A percentile compares a stretch with the other conserved stretches of the same genome.
These are phyloP conservation scores for Glonium stellatum DNA, from an alignment of 495 filamentous ascomycete species.

Conservation along the genomic window DNA sequence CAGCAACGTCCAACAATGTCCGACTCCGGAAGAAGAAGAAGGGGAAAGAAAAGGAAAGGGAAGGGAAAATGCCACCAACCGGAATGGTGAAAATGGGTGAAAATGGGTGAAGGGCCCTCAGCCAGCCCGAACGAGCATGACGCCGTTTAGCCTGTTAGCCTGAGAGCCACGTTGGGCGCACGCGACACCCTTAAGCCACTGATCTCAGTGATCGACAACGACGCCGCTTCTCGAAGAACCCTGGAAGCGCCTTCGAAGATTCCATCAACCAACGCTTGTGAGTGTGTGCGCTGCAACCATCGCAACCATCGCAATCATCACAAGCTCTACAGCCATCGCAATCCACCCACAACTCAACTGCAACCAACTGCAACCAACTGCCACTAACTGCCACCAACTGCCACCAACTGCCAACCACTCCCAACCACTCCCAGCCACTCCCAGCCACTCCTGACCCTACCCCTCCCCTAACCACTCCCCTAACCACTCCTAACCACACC, in stretches of 20 bases:
- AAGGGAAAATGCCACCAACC: slow-evolving; percentile 2
- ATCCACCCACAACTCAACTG: no score
- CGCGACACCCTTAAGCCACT: slow-evolving; percentile 26
- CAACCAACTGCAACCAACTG: no score
- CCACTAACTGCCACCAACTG: no score
- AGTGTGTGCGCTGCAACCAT: slow-evolving; percentile 2
- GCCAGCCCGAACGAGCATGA: slow-evolving; percentile 11
- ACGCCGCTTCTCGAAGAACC: slow-evolving; percentile 11
- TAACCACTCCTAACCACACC: no score
- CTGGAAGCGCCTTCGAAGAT: slow-evolving; percentile 19
- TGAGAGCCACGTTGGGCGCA: slow-evolving; percentile 21
- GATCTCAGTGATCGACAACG: slow-evolving; percentile 21
- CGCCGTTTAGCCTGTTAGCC: slow-evolving; percentile 5
- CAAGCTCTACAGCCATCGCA: no score
- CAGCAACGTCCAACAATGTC: neutral
- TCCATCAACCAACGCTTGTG: slow-evolving; percentile 12
- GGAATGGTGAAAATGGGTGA: slow-evolving; percentile 5
- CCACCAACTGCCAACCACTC: no score
- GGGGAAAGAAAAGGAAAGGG: neutral
- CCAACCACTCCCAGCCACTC: no score
- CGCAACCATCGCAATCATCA: no score
- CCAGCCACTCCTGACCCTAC: no score
- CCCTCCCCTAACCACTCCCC: no score
- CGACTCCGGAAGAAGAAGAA: neutral
- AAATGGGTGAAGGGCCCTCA: no score